A percentile compares a stretch with the other conserved stretches of the same genome.
phyloP scores from a whole-genome alignment of 2,329 filamentous ascomycete species.

The Paecilomyces variotii region DNA sequence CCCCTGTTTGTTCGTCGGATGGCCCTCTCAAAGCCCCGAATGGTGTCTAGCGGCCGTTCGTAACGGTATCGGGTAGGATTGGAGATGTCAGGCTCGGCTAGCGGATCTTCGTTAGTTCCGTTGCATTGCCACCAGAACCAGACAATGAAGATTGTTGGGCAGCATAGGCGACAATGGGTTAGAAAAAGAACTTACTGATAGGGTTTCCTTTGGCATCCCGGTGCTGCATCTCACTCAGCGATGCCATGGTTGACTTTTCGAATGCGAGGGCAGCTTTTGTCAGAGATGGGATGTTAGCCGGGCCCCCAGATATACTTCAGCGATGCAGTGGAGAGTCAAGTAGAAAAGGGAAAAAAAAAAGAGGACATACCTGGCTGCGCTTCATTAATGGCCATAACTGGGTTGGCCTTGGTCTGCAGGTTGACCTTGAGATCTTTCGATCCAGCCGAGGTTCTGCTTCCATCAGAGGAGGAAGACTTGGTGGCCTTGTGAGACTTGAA shows the following conservation, averaged over 20 bases:
- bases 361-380: not conserved
- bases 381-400: not conserved
- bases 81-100: constrained; percentile 80
- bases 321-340: not conserved
- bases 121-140: not conserved
- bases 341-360: too few species aligned
- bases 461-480: not conserved
- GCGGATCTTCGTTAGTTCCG: not conserved
- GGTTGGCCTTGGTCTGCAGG: not conserved
- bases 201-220: constrained; percentile 67
- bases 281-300: not conserved
- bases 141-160: not conserved
- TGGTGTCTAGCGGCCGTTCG: constrained; percentile 87
- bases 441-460: not conserved
- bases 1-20: constrained; percentile 39
- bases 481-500: not conserved
- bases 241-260: constrained; percentile 38
- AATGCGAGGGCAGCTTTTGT: not conserved
- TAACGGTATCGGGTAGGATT: constrained; percentile 82
- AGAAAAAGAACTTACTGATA: constrained; percentile 52
- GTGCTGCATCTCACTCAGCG: constrained; percentile 68
- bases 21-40: constrained; percentile 79
- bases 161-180: not conserved
- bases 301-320: not conserved
- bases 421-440: not conserved